phyloP scores from a whole-genome alignment of 192 early-diverging fungal species.

The Spinellus fusiger region DNA sequence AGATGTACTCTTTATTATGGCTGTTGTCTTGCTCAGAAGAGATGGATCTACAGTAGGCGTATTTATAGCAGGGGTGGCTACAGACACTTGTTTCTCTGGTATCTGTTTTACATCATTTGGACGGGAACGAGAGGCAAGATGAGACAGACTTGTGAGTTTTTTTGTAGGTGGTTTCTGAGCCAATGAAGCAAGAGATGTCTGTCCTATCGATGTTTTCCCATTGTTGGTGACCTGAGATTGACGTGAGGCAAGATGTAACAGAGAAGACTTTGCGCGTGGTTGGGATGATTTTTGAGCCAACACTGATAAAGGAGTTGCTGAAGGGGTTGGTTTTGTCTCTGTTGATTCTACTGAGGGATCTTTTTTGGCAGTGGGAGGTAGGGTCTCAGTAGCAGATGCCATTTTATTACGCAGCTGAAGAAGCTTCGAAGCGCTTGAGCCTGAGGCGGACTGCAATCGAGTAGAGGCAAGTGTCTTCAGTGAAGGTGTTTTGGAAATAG shows the following conservation, averaged over 20 bases:
- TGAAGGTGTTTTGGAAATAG: not conserved
- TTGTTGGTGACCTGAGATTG: not conserved
- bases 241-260: constrained; percentile 4
- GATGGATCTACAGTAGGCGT: too few relatives aligned
- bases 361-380: not conserved
- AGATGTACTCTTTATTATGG: not conserved
- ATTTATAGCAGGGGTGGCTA: too few relatives aligned
- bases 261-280: constrained; percentile 2
- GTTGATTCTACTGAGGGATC: constrained; percentile 2
- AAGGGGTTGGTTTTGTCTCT: not conserved
- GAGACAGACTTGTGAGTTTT: constrained; percentile 7
- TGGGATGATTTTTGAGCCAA: constrained; percentile 1
- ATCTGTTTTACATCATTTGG: not conserved
- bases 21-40: not conserved
- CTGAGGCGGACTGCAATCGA: not conserved
- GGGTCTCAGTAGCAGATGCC: constrained; percentile 12
- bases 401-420: not conserved
- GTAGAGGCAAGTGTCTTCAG: not conserved
- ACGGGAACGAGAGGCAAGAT: constrained; percentile 4
- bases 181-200: constrained; percentile 5
- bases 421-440: not conserved
- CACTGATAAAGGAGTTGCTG: not conserved
- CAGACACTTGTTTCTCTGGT: too few relatives aligned
- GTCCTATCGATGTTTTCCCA: not conserved
- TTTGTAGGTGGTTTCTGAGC: not conserved